phyloP scores from a whole-genome alignment of 139 green algal species.

The Coelastrella sp. region DNA sequence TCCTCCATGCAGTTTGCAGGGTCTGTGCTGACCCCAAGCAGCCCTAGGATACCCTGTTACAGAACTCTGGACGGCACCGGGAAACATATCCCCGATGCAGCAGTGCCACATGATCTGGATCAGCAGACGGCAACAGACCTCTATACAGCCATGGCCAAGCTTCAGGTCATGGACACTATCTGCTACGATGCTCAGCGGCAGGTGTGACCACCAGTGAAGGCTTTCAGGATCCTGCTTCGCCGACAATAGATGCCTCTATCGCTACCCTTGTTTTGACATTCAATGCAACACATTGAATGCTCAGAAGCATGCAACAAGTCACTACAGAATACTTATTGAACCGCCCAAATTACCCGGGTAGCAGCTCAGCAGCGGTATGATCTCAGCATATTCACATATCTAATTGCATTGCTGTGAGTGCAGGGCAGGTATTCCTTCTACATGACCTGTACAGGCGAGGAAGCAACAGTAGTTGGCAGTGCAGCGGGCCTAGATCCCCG shows the following conservation, averaged over 20 bases:
- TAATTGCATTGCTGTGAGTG: background rate
- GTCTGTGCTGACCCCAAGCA: constrained; percentile 18
- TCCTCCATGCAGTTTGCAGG: constrained; percentile 56
- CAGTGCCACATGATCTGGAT: constrained; percentile 59
- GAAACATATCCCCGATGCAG: constrained; percentile 54
- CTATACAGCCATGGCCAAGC: constrained; percentile 54
- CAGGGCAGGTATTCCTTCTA: constrained; percentile 96
- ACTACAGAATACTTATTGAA: no score
- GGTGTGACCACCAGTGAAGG: constrained; percentile 49
- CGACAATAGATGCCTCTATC: background rate
- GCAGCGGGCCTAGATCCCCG: constrained; percentile 82
- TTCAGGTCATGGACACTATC: constrained; percentile 84
- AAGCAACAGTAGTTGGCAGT: constrained; percentile 86
- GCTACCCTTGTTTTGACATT: no score
- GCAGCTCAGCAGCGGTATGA: no score
- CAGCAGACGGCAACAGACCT: constrained; percentile 52
- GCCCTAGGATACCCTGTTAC: constrained; percentile 72
- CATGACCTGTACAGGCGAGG: constrained; percentile 90
- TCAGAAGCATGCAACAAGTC: no score
- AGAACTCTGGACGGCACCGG: constrained; percentile 73
- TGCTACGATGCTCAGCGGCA: constrained; percentile 97
- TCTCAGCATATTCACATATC: no score
- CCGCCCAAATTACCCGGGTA: no score
- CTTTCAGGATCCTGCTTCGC: background rate
- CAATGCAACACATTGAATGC: no score